Percentiles rank a stretch among this genome's conserved stretches.
These are phyloP conservation scores for Collybia nuda DNA, from an alignment of 768 basidiomycete genomes.

Conservation along the genomic window DNA sequence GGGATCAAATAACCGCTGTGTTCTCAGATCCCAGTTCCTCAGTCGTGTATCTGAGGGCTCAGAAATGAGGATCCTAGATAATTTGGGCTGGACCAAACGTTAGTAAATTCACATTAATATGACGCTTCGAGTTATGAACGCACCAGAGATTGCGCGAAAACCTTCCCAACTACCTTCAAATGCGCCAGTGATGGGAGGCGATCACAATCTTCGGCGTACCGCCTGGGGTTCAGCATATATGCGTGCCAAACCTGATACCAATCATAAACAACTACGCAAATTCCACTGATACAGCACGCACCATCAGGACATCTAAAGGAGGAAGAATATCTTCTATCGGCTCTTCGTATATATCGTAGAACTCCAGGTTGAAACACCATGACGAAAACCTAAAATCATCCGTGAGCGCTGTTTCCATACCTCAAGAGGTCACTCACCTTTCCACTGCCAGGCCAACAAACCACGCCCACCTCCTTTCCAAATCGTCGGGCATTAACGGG, in stretches of 20 bases:
- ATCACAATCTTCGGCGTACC: slow-evolving; percentile 15
- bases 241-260: slow-evolving; percentile 14
- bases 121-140: not conserved
- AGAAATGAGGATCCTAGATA: not conserved
- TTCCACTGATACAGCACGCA: not conserved
- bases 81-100: not conserved
- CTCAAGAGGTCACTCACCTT: not conserved
- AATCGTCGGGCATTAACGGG: not conserved
- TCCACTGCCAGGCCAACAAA: not conserved
- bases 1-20: slow-evolving; percentile 7
- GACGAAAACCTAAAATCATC: not conserved
- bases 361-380: not conserved
- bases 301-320: not conserved
- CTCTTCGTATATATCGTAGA: not conserved
- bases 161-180: not conserved
- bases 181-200: slow-evolving; percentile 9
- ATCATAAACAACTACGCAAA: not conserved
- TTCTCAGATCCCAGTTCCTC: slow-evolving; percentile 2
- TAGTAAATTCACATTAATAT: not conserved
- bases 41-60: slow-evolving; percentile 2
- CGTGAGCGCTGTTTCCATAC: not conserved
- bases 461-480: not conserved
- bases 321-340: not conserved
- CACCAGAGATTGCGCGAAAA: slow-evolving; percentile 5
- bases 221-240: slow-evolving; percentile 16